phyloP scores from a whole-genome alignment of 176 grass and related monocot genomes.

The Guadua angustifolia region DNA sequence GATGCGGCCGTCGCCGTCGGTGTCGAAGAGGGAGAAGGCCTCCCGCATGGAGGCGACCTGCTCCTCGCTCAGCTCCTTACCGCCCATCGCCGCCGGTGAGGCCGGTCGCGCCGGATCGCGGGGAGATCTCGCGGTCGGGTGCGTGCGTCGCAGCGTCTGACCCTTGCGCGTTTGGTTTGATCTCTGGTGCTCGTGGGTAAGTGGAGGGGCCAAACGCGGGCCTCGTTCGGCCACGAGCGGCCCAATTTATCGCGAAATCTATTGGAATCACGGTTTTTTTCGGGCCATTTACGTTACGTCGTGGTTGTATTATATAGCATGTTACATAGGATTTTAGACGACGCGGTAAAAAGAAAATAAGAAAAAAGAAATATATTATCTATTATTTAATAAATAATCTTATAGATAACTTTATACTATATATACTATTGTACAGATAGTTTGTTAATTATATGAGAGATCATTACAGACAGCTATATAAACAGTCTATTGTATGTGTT shows the following conservation, averaged over 20 bases:
- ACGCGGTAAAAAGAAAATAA: no score
- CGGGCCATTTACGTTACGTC: neutral
- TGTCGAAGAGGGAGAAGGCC: slow-evolving; percentile 95
- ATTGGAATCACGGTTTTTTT: neutral
- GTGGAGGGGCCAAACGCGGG: neutral
- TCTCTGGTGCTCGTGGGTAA: neutral
- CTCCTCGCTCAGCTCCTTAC: slow-evolving; percentile 78
- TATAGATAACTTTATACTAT: no score
- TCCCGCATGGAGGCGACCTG: slow-evolving; percentile 95
- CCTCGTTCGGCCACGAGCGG: neutral
- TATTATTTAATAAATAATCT: no score
- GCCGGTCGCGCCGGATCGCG: slow-evolving; percentile 8
- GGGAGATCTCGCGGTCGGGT: slow-evolving; percentile 39
- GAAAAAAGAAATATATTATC: no score
- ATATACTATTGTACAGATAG: no score
- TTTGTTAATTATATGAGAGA: no score
- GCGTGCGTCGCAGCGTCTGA: neutral
- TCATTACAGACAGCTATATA: no score
- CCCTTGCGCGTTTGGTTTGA: neutral
- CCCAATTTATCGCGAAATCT: neutral
- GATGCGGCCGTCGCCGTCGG: slow-evolving; percentile 88
- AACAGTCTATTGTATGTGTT: no score
- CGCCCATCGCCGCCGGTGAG: slow-evolving; percentile 58
- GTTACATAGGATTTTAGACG: no score
- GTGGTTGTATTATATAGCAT: no score